Base-by-base conservation (phyloP, 352 stramenopile genomes). In the Phytophthora sp. region DNA sequence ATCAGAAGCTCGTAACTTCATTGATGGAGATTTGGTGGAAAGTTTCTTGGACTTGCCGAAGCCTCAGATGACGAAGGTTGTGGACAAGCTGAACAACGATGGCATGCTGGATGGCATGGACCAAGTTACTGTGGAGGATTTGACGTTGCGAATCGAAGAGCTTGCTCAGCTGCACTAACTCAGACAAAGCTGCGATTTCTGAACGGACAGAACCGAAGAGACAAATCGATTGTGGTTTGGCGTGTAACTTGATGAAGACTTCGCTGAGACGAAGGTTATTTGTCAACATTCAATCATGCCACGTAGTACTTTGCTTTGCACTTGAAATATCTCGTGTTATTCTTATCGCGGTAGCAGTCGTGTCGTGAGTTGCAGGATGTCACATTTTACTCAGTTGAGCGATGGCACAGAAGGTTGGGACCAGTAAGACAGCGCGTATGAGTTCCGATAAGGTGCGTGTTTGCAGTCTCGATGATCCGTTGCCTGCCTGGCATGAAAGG, bases 1-100 rank as follows among this genome's bases (percentile, higher is more conserved):
- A 8, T 86, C 86, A 33, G 90, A 97, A 61, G 83, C 84, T 24
- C 87, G 87, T 41, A 97, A 97, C 67, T 99, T 99, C 66, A 94
- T 99, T 33, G 96, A 99, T 68, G 96, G 97, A 29, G 96, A 99
- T 73, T 74, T 98, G 41, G 77, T 98, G 33, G 96, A 99, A 78
- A 95, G 82, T 36, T 98, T 98, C 42, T 77, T 99, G 33, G 97
- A 99, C 73, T 77, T 99, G 52, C 76, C 90, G 13, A 94, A 94
- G 57, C 70, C 75, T 13, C 90, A 96, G 24, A 97, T 98, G 87
- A 63, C 86, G 36, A 88, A 90, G 69, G 86, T 98, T 21, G 91
- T 98, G 11, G 76, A 97, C 20, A 76, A 91, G 31, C 88, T 99
- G 62, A 99, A 99, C 69, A 86, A 79, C 56, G 87, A 97, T 31